Evolutionary conservation across 2,329 filamentous ascomycete genomes (phyloP).

Genomic region (Dactylellina cionopaga): DNA sequence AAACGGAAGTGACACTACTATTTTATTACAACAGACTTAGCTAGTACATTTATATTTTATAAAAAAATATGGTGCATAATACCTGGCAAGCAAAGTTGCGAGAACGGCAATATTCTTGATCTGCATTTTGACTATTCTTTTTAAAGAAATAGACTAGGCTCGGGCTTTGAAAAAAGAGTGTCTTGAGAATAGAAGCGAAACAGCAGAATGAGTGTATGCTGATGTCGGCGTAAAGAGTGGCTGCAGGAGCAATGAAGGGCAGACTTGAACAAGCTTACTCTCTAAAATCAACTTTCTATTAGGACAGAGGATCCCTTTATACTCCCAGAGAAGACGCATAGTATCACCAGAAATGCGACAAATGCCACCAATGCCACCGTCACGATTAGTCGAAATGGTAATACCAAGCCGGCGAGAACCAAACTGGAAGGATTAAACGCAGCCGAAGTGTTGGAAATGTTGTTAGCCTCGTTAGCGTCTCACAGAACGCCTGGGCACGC

Average conservation of each 20-base stretch:
- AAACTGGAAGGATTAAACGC: conserved; percentile 22
- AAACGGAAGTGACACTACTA: not conserved
- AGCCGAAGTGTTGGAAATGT: too few relatives aligned
- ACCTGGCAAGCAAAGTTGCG: conserved; percentile 6
- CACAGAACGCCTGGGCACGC: conserved; percentile 26
- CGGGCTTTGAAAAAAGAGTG: too few relatives aligned
- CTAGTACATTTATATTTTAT: not conserved
- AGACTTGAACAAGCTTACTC: too few relatives aligned
- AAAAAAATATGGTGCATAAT: not conserved
- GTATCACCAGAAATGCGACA: not conserved
- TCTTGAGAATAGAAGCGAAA: too few relatives aligned
- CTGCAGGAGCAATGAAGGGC: not conserved
- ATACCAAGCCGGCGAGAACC: not conserved
- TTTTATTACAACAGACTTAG: not conserved
- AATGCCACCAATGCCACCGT: not conserved
- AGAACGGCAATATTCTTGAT: not conserved
- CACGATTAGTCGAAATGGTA: not conserved
- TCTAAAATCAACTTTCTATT: too few relatives aligned
- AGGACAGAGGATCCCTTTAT: not conserved
- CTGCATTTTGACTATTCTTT: not conserved
- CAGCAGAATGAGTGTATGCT: conserved; percentile 5
- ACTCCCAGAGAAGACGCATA: not conserved
- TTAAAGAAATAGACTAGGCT: not conserved
- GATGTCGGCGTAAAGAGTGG: conserved; percentile 7
- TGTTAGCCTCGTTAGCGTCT: too few relatives aligned